Evolutionary conservation across 768 basidiomycete species (phyloP).

Genomic region (Leucocoprinus birnbaumii): DNA sequence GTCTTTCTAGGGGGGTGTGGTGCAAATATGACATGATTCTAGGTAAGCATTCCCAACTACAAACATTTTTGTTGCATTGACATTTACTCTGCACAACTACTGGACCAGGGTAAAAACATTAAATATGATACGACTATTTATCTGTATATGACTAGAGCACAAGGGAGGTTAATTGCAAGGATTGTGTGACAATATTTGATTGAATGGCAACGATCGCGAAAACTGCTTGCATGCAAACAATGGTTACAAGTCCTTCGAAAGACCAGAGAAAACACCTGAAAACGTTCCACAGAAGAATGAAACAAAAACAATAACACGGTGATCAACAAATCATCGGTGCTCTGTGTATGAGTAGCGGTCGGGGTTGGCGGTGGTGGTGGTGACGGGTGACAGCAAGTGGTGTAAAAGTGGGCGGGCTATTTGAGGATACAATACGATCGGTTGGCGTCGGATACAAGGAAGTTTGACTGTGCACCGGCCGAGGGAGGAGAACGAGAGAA

Average conservation of each 20-base stretch:
- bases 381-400: not conserved
- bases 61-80: slow-evolving; percentile 5
- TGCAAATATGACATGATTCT: not conserved
- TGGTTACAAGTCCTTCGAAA: slow-evolving; percentile 13
- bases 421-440: not conserved
- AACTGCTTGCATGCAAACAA: slow-evolving; percentile 14
- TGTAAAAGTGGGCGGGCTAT: not conserved
- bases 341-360: slow-evolving; percentile 3
- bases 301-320: not conserved
- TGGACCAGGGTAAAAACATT: slow-evolving; percentile 13
- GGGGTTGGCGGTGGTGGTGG: not conserved
- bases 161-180: slow-evolving; percentile 13
- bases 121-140: slow-evolving; percentile 15
- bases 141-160: slow-evolving; percentile 15
- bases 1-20: not conserved
- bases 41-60: slow-evolving; percentile 11
- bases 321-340: slow-evolving; percentile 10
- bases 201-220: slow-evolving; percentile 13
- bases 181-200: slow-evolving; percentile 13
- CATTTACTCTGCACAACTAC: slow-evolving; percentile 12
- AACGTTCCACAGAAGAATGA: slow-evolving; percentile 7
- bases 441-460: slow-evolving; percentile 5
- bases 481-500: not conserved
- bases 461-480: not conserved
- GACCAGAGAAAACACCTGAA: slow-evolving; percentile 10